Evolutionary conservation across 1,284 basidiomycete genomes (phyloP), one percentile per base, ranked within the genome.

Genomic region (Sphagnurus paluster): DNA sequence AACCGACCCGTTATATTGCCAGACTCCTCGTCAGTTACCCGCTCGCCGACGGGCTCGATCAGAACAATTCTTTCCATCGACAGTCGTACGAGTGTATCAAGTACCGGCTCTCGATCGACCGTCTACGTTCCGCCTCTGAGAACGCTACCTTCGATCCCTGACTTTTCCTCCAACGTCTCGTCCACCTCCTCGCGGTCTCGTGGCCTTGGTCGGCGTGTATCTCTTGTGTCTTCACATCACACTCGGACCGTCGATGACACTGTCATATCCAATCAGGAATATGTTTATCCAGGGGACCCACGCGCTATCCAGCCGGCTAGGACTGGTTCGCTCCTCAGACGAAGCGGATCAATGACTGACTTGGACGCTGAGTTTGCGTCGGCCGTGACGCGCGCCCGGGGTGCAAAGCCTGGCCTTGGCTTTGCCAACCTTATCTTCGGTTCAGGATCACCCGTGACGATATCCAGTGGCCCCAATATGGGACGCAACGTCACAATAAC

Each of bases 301-400:
- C 76, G 86, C 5, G 79, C 79, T 4, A 89, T 90, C 46, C 77
- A 76, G 2, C 81, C 84, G 0, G 80, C 78, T 47, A 70, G 85
- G 25, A 65, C 68, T 8, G 65, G 64, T 25, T 63, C 67, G 0
- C 56, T 89, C 40, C 29, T 52, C 16, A 73, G 85, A 25, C 74
- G 87, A 24, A 87, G 82, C n/a, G 83, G 78, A 25, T 89, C 86
- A 0, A 74, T 89, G 67, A 84, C 83, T 0, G 87, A 90, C 58
- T 66, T 91, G 19, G 87, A 87, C 39, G 79, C 80, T 25, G 84
- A 82, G 57, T 87, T 87, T 46, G 77, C 61, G 9, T 62, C 57
- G 20, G 68, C 67, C 1, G 37, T 68, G 24, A 52, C 46, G 33
- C 65, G 67, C 30, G 63, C 66, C 5, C 58, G 65, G 32, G 65